Evolutionary conservation across 306 rosid genomes (phyloP).

Genomic region (Pyrus bretschneideri): DNA sequence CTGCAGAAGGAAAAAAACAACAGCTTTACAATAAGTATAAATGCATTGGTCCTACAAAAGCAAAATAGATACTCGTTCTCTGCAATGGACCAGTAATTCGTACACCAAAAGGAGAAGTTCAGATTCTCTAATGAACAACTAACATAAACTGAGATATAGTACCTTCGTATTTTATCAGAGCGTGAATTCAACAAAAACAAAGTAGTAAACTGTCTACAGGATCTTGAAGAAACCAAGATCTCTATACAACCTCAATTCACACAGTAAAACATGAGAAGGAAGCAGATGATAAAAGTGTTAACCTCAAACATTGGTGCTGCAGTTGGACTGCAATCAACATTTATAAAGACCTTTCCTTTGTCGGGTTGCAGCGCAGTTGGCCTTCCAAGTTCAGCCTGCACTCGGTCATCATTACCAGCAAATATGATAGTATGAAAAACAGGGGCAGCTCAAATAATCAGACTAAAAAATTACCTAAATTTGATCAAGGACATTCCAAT

Average conservation of each 20-base stretch:
- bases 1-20: slow-evolving; percentile 23
- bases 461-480: not conserved
- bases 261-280: not conserved
- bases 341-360: slow-evolving; percentile 55
- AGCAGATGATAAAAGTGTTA: not conserved
- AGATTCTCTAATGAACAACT: not conserved
- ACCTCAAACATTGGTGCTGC: slow-evolving; percentile 12
- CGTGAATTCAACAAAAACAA: not conserved
- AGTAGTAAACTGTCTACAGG: not conserved
- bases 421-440: not conserved
- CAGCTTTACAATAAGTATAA: not conserved
- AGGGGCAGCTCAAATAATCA: not conserved
- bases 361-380: slow-evolving; percentile 58
- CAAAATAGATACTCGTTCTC: not conserved
- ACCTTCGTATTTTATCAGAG: not conserved
- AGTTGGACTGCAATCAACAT: slow-evolving; percentile 10
- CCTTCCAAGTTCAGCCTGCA: slow-evolving; percentile 93
- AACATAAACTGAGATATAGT: not conserved
- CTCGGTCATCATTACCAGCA: slow-evolving; percentile 11
- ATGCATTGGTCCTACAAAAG: not conserved
- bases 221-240: not conserved
- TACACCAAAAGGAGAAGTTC: not conserved
- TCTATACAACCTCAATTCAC: not conserved
- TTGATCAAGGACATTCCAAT: not conserved
- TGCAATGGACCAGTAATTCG: not conserved